Conservation (phyloP, 2,329 filamentous ascomycete genomes). For the Fusarium incarnatum region DNA sequence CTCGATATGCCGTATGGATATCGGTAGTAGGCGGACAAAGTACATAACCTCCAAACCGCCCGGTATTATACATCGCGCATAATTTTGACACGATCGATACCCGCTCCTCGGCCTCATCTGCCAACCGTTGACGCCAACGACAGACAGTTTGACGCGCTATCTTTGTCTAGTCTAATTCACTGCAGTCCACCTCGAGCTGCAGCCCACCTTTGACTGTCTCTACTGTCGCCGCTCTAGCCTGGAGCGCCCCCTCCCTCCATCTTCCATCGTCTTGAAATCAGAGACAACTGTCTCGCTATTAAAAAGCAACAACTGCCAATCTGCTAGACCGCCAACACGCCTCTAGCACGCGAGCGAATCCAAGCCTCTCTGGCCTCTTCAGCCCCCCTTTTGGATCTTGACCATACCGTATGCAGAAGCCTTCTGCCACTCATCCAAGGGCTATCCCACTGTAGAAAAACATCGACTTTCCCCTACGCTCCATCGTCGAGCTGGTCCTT, state of each 20-base stretch:
- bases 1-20: conserved; percentile 6
- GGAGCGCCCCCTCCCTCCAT: conserved; percentile 6
- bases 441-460: conserved; percentile 34
- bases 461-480: conserved; percentile 20
- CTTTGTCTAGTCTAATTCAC: conserved; percentile 4
- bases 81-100: conserved; percentile 17
- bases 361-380: conserved; percentile 19
- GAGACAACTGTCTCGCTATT: conserved; percentile 43
- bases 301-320: conserved; percentile 39
- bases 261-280: conserved; percentile 30
- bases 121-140: conserved; percentile 21
- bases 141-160: conserved; percentile 12
- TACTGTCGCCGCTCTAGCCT: conserved; percentile 16
- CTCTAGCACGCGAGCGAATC: conserved; percentile 35
- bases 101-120: conserved; percentile 10
- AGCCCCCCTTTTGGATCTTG: conserved; percentile 29
- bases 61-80: not conserved
- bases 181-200: conserved; percentile 19
- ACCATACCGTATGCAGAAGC: conserved; percentile 43
- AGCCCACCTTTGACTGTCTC: conserved; percentile 26
- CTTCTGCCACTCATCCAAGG: conserved; percentile 10
- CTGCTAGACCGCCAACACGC: conserved; percentile 33
- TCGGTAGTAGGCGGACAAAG: not conserved
- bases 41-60: not conserved
- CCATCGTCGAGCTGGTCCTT: conserved; percentile 8